Evolutionary conservation across 805 yeast genomes (phyloP).

Genomic region (Starmerella tilneyi): DNA sequence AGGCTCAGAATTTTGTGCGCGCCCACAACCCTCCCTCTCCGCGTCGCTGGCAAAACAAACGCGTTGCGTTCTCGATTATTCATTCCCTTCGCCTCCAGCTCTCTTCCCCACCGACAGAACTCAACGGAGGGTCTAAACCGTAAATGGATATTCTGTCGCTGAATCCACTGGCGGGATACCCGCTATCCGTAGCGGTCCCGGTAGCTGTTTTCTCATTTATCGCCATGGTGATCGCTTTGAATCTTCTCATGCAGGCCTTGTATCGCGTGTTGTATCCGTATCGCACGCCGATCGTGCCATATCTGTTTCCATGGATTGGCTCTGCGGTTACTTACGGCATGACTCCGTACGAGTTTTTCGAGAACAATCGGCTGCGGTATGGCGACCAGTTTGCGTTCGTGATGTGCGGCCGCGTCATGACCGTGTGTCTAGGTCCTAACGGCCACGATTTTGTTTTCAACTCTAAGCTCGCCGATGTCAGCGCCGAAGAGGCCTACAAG

Average conservation of each 20-base stretch:
- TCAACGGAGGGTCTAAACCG: not conserved
- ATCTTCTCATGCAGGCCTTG: conserved; percentile 31
- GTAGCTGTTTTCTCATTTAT: conserved; percentile 17
- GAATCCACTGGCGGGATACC: conserved; percentile 5
- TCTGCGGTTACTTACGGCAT: conserved; percentile 81
- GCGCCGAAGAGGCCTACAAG: conserved; percentile 92
- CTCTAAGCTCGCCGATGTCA: conserved; percentile 77
- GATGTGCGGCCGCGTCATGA: conserved; percentile 81
- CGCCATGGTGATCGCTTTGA: conserved; percentile 24
- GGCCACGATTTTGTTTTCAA: conserved; percentile 95
- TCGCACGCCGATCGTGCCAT: conserved; percentile 80
- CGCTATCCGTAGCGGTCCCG: conserved; percentile 23
- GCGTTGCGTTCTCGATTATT: not conserved
- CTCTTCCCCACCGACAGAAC: too few relatives aligned
- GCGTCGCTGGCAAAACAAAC: too few relatives aligned
- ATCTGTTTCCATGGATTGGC: conserved; percentile 94
- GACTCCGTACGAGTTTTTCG: conserved; percentile 87
- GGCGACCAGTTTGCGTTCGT: conserved; percentile 92
- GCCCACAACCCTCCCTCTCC: too few relatives aligned
- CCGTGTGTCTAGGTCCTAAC: conserved; percentile 91
- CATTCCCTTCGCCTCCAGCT: not conserved
- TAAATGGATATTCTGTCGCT: not conserved
- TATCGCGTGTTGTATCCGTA: conserved; percentile 37
- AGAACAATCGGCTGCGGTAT: conserved; percentile 61
- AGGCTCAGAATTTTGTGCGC: too few relatives aligned